These are phyloP conservation scores for Cryptococcus maquisensis DNA, from an alignment of 1,284 basidiomycete genomes.

Conservation along the genomic window DNA sequence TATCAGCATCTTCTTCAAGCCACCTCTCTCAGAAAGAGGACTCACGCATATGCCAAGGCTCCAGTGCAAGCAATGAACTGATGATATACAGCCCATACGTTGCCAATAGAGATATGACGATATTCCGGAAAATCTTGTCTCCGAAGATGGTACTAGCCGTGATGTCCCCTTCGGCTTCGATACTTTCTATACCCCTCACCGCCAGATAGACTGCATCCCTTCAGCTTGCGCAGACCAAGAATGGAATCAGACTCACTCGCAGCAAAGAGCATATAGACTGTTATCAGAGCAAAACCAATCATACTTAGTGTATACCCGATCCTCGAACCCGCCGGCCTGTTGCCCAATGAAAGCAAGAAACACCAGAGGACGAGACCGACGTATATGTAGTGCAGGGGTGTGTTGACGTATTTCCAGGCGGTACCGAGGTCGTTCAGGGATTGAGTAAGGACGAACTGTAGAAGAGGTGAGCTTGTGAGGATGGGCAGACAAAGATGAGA, in stretches of 20 bases:
- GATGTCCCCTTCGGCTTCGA: constrained; percentile 54
- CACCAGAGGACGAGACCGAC: constrained; percentile 81
- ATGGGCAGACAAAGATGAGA: not conserved
- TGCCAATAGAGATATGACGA: constrained; percentile 77
- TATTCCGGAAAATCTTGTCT: constrained; percentile 76
- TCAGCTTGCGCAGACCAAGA: not conserved
- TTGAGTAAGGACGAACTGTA: constrained; percentile 25
- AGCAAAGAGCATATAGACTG: constrained; percentile 73
- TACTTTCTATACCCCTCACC: constrained; percentile 66
- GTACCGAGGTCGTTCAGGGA: constrained; percentile 28
- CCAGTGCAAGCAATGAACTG: constrained; percentile 73
- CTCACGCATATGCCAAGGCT: constrained; percentile 39
- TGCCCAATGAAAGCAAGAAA: constrained; percentile 86
- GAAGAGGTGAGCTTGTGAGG: constrained; percentile 53
- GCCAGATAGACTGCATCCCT: constrained; percentile 63
- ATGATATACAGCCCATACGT: constrained; percentile 80
- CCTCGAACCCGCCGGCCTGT: constrained; percentile 82
- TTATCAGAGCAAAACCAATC: constrained; percentile 79
- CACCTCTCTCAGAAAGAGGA: not conserved
- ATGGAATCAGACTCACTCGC: constrained; percentile 54
- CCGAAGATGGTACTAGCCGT: constrained; percentile 60
- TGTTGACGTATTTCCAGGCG: constrained; percentile 60
- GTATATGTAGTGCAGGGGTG: constrained; percentile 79
- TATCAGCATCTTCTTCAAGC: not conserved
- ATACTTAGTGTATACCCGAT: constrained; percentile 76